Conservation (phyloP, 768 basidiomycete genomes). For the Phaeolepiota aurea region DNA sequence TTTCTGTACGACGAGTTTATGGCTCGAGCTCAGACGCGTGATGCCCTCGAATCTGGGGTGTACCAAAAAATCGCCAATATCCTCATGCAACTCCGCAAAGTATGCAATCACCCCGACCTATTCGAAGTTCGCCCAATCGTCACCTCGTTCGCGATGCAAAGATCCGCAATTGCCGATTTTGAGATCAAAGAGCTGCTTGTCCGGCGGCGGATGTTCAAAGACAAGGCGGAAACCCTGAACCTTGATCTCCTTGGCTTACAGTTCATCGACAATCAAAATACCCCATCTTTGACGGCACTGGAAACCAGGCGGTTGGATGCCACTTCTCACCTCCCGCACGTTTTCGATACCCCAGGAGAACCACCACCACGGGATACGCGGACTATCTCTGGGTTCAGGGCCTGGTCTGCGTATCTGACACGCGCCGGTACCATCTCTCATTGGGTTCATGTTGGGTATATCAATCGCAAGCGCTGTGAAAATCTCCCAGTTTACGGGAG, state of each 20-base stretch:
- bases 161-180: constrained; percentile 69
- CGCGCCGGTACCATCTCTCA: constrained; percentile 44
- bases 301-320: constrained; percentile 54
- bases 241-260: constrained; percentile 58
- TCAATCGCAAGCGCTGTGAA: constrained; percentile 68
- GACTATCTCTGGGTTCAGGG: constrained; percentile 64
- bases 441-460: constrained; percentile 63
- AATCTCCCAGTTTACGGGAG: constrained; percentile 33
- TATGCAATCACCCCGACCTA: constrained; percentile 90
- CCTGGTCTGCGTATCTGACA: constrained; percentile 40
- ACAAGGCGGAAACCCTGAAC: constrained; percentile 43
- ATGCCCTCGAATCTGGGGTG: constrained; percentile 76
- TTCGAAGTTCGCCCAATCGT: constrained; percentile 85
- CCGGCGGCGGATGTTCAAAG: constrained; percentile 60
- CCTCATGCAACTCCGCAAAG: constrained; percentile 96
- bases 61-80: constrained; percentile 91
- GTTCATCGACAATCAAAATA: constrained; percentile 50
- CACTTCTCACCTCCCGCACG: constrained; percentile 42
- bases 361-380: constrained; percentile 75
- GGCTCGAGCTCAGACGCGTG: constrained; percentile 75
- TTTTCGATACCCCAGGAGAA: constrained; percentile 46
- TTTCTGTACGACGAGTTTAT: constrained; percentile 96
- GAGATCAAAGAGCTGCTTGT: constrained; percentile 85
- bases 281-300: constrained; percentile 41
- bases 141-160: constrained; percentile 67